These are phyloP conservation scores for Phytophthora palmivora DNA, from an alignment of 352 stramenopile genomes.

Conservation along the genomic window DNA sequence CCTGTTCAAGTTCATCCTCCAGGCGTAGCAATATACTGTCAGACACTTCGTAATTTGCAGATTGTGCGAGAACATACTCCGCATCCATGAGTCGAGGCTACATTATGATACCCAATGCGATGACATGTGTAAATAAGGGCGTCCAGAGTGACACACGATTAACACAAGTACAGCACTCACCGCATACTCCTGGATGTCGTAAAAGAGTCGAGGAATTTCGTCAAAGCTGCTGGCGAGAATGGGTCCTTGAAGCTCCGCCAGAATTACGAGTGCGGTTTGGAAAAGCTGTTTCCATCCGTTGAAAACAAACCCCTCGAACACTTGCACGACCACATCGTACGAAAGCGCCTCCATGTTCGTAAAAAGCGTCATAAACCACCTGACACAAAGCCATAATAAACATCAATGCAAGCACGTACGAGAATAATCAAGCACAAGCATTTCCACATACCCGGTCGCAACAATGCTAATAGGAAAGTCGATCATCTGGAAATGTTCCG, in stretches of 20 bases:
- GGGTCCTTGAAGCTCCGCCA: constrained; percentile 52
- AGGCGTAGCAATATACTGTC: constrained; percentile 39
- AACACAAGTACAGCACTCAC: constrained; percentile 39
- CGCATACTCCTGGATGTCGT: constrained; percentile 69
- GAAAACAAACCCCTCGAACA: constrained; percentile 75
- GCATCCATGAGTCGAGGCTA: constrained; percentile 42
- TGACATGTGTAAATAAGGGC: not conserved
- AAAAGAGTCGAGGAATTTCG: constrained; percentile 79
- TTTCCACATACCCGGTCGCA: constrained; percentile 54
- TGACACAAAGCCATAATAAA: constrained; percentile 12
- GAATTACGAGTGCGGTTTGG: constrained; percentile 63
- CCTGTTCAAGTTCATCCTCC: constrained; percentile 41
- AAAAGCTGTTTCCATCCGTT: constrained; percentile 80
- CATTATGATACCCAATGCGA: not conserved
- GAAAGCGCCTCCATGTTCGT: constrained; percentile 77
- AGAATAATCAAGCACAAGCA: no score
- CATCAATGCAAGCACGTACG: no score
- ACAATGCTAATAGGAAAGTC: constrained; percentile 80
- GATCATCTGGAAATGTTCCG: constrained; percentile 52
- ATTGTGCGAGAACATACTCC: constrained; percentile 31
- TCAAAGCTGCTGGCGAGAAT: constrained; percentile 73
- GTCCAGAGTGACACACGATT: not conserved
- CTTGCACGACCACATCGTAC: constrained; percentile 62
- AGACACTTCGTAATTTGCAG: constrained; percentile 49
- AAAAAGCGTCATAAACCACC: constrained; percentile 88